Base-by-base conservation (phyloP, 768 basidiomycete species). In the Suillus sp. region DNA sequence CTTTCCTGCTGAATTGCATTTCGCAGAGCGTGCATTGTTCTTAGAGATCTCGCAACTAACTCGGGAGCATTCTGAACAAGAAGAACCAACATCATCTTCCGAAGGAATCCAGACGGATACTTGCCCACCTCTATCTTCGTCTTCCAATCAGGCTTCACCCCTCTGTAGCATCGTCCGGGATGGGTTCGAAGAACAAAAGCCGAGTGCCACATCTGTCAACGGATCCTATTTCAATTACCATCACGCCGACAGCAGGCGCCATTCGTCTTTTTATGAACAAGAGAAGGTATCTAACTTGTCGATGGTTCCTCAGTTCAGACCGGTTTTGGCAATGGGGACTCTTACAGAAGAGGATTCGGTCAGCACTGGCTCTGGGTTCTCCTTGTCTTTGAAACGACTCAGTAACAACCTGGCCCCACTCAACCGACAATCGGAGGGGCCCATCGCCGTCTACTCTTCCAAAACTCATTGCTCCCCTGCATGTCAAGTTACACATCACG, bases 351-450 rank as follows among this genome's bases (percentile, higher is more conserved):
- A 47, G 2, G 35, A 63, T 16, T 38, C 73, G 42, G 38, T 63
- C n/a, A 62, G 63, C 10, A 62, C 62, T 32, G 38, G 65, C 37
- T 63, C 70, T 62, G 62, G 63, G 38, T 64, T 69, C 42, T 75
- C 75, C 43, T 69, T 74, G 64, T 74, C 78, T 25, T 71, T 67
- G 62, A 71, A 72, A n/a, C 76, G 72, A 22, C 66, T 75, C 40
- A 64, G 74, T 54, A 72, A 75, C 20, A 77, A 75, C 27, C 67
- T 70, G 48, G 70, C 78, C 51, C 43, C 60, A 22, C 64, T 72
- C 11, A 61, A 60, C 42, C 65, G 68, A 56, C 72, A 69, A 25
- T 47, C 66, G 50, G 69, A 70, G 18, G 63, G 66, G 16, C 70
- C 68, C 60, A 64, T 68, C 42, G 45, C 61, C 32, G 45, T 42